These are phyloP conservation scores for Coemansia sp. DNA, from an alignment of 192 early-diverging fungal genomes.

Conservation along the genomic window DNA sequence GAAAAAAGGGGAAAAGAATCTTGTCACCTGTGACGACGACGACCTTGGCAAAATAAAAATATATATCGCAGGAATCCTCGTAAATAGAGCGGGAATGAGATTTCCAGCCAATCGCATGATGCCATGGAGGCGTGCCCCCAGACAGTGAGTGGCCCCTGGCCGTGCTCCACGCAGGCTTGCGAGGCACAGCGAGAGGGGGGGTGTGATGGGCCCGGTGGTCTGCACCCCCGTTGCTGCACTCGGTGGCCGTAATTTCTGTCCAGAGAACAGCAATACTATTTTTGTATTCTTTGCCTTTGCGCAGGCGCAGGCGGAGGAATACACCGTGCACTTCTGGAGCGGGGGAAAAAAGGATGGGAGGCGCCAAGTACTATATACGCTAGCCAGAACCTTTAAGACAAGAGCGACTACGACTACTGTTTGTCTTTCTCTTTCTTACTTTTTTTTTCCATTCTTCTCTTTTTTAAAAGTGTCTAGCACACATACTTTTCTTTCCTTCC, in stretches of 20 bases:
- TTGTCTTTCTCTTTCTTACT: conserved; percentile 12
- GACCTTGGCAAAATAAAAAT: background rate
- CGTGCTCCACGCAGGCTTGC: background rate
- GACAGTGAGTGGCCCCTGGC: background rate
- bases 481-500: conserved; percentile 19
- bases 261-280: conserved; percentile 5
- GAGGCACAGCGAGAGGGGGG: background rate
- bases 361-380: conserved; percentile 11
- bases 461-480: conserved; percentile 8
- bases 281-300: conserved; percentile 1
- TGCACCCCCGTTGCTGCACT: background rate
- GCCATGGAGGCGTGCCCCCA: conserved; percentile 2
- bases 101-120: conserved; percentile 7
- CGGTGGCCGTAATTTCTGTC: conserved; percentile 10
- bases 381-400: background rate
- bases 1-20: background rate
- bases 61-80: background rate
- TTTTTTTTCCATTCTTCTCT: conserved; percentile 8
- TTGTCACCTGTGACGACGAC: background rate
- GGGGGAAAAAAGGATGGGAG: background rate
- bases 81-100: background rate
- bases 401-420: background rate
- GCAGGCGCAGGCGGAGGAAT: conserved; percentile 11
- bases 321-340: conserved; percentile 9
- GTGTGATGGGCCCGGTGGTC: conserved; percentile 2